Base-by-base conservation (phyloP, 2,329 filamentous ascomycete species). In the Neonectria hederae region DNA sequence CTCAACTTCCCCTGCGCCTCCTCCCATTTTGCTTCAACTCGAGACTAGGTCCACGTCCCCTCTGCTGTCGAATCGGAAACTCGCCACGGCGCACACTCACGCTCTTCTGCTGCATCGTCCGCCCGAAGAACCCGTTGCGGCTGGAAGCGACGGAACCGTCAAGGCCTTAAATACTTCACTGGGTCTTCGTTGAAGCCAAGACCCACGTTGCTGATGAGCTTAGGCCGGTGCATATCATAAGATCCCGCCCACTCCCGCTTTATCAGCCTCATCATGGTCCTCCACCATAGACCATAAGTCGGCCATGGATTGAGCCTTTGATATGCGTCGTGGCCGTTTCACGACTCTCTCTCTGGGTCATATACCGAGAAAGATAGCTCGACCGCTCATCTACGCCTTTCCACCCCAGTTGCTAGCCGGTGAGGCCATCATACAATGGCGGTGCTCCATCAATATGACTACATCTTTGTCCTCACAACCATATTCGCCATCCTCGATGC, bases 401-500 rank as follows among this genome's bases (percentile, higher is more conserved):
- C n/a, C 30, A 22, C 19, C 19, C 51, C 28, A 5, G 22, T 38
- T 64, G 55, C 55, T 49, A 42, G 35, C 24, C 17, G 26, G 38
- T 24, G 30, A 38, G 42, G 28, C 49, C 13, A 10, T 52, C 30
- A 38, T 19, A 69, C 40, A 49, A 80, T 80, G 78, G 73, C 77
- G 30, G 70, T 66, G 17, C 71, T 87, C 62, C 75, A 79, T 65
- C 77, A 86, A 57, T 88, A 85, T 72, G 82, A 84, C 68, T 88
- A 87, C 70, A 79, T 88, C 63, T 87, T 88, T 74, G 84, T 80
- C 69, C 81, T 88, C 59, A 84, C 83, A 66, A 82, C 83, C 22
- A 78, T 87, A 59, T 87, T 88, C 75, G 84, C 86, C 28, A 81
- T 86, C 59, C 82, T 88, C 30, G 86, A 88, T 76, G 85, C 85